Evolutionary conservation across 2,329 filamentous ascomycete genomes (phyloP).

Genomic region (Fusarium tanahbumbuense): DNA sequence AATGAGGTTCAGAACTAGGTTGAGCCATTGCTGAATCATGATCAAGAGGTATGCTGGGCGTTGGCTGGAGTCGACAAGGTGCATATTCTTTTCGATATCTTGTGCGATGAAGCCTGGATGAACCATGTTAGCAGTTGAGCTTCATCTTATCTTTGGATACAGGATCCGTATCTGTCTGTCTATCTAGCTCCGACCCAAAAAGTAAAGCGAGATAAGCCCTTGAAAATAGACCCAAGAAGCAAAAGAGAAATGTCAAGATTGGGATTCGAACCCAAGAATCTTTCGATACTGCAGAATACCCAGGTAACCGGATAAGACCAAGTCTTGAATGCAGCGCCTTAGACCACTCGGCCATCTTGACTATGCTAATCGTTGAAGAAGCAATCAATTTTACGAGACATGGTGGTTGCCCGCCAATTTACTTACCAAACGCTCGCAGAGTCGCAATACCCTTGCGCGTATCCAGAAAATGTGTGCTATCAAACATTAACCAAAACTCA

Average conservation of each 20-base stretch:
- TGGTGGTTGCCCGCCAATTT: neutral
- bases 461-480: conserved; percentile 65
- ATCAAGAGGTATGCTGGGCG: conserved; percentile 67
- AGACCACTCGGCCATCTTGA: neutral
- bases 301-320: neutral
- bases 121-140: neutral
- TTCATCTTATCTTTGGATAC: neutral
- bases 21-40: conserved; percentile 69
- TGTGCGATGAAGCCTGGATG: neutral
- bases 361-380: neutral
- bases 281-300: neutral
- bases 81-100: conserved; percentile 55
- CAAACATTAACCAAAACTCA: neutral
- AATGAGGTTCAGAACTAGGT: conserved; percentile 61
- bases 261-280: neutral
- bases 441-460: conserved; percentile 66
- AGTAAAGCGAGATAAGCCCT: neutral
- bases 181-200: neutral
- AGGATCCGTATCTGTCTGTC: neutral
- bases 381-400: neutral
- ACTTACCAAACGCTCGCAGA: conserved; percentile 67
- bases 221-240: too few species aligned
- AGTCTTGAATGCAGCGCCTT: neutral
- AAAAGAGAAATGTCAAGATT: neutral
- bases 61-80: conserved; percentile 65